phyloP scores from a whole-genome alignment of 2,329 filamentous ascomycete genomes.

The Clathrospora elynae region DNA sequence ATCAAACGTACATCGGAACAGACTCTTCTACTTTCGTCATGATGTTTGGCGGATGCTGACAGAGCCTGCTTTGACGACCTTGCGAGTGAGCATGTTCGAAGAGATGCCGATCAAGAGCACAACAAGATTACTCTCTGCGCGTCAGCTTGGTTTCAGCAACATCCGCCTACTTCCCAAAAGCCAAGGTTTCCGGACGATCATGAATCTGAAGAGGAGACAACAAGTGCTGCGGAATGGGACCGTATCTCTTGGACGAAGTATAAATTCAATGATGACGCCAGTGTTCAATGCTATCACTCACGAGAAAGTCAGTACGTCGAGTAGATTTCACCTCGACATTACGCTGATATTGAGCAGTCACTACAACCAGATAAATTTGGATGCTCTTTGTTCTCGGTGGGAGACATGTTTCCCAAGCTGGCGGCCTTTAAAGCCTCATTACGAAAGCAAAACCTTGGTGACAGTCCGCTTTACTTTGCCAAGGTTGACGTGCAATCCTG shows the following conservation, averaged over 20 bases:
- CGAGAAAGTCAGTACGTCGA: slow-evolving; percentile 66
- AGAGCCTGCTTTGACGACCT: slow-evolving; percentile 69
- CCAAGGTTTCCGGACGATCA: slow-evolving; percentile 77
- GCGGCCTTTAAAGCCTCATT: slow-evolving; percentile 68
- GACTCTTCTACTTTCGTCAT: slow-evolving; percentile 91
- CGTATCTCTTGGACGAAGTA: slow-evolving; percentile 64
- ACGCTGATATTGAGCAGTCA: slow-evolving; percentile 28
- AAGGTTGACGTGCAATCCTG: slow-evolving; percentile 92
- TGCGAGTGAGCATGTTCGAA: slow-evolving; percentile 78
- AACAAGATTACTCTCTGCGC: slow-evolving; percentile 62
- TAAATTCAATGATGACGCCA: slow-evolving; percentile 73
- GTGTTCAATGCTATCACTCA: slow-evolving; percentile 77
- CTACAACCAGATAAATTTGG: slow-evolving; percentile 66
- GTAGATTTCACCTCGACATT: not conserved
- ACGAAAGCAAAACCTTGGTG: slow-evolving; percentile 35
- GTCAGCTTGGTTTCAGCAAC: slow-evolving; percentile 75
- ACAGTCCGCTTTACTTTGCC: slow-evolving; percentile 73
- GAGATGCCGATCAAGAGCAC: slow-evolving; percentile 68
- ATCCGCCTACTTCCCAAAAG: slow-evolving; percentile 84
- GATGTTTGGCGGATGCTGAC: slow-evolving; percentile 83
- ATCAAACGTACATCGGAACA: slow-evolving; percentile 77
- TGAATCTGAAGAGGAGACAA: slow-evolving; percentile 75
- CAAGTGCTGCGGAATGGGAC: slow-evolving; percentile 60
- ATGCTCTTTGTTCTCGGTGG: slow-evolving; percentile 78
- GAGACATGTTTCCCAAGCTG: slow-evolving; percentile 76